phyloP scores from a whole-genome alignment of 2,329 filamentous ascomycete species.

The Fusarium verticillioides region DNA sequence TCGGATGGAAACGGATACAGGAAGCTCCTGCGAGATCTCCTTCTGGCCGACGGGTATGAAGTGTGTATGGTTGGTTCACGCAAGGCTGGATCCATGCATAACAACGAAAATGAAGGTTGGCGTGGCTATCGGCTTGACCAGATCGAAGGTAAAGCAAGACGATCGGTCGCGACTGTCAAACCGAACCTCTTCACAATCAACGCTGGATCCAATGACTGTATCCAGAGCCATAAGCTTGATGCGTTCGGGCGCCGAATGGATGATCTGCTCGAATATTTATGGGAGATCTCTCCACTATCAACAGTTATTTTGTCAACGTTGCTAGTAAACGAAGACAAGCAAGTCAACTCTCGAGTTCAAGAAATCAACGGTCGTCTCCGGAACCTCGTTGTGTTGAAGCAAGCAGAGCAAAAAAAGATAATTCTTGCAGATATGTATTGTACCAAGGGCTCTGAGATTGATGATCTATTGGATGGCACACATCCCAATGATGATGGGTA shows the following conservation, averaged over 20 bases:
- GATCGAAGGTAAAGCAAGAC: not conserved
- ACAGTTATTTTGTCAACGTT: not conserved
- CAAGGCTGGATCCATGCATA: not conserved
- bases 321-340: not conserved
- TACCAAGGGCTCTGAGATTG: accelerated
- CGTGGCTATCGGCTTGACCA: not conserved
- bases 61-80: not conserved
- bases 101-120: not conserved
- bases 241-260: not conserved
- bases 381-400: not conserved
- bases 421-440: not conserved
- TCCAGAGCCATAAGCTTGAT: not conserved
- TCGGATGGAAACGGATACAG: not conserved
- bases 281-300: not conserved
- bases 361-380: not conserved
- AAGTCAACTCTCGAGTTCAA: not conserved
- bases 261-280: not conserved
- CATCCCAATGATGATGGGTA: not conserved
- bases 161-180: not conserved
- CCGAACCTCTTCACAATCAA: not conserved
- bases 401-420: not conserved
- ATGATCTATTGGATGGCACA: not conserved
- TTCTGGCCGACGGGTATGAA: not conserved
- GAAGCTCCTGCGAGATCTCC: not conserved
- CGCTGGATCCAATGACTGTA: not conserved